phyloP scores from a whole-genome alignment of 2,329 filamentous ascomycete species.

The Biscogniauxia mediterranea region DNA sequence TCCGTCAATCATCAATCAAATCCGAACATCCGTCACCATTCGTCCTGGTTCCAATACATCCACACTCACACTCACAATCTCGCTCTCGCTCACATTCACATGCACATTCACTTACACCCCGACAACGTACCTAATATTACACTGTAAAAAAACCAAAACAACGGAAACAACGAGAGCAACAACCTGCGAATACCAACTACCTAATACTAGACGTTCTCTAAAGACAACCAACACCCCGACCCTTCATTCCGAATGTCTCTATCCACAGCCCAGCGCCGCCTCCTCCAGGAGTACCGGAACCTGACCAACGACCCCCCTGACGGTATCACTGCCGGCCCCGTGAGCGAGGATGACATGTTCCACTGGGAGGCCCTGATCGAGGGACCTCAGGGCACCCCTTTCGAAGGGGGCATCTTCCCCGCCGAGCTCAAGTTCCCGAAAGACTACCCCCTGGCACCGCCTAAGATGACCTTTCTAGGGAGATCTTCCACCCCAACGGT shows the following conservation, averaged over 20 bases:
- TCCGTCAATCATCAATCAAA: too few species aligned
- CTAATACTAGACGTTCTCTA: not conserved
- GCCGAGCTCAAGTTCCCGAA: conserved; percentile 93
- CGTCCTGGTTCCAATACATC: too few species aligned
- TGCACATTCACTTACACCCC: too few species aligned
- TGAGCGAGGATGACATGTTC: conserved; percentile 92
- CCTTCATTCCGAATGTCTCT: conserved; percentile 45
- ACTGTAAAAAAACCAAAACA: too few species aligned
- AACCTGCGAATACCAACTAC: too few species aligned
- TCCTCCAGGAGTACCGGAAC: conserved; percentile 94
- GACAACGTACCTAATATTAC: too few species aligned
- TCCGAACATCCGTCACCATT: too few species aligned
- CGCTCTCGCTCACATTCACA: too few species aligned
- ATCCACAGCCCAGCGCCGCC: conserved; percentile 69
- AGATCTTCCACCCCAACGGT: conserved; percentile 98
- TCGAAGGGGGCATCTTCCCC: conserved; percentile 92
- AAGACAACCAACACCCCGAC: too few species aligned
- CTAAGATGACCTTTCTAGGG: conserved; percentile 94
- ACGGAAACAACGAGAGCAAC: too few species aligned
- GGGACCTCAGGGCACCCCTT: conserved; percentile 92
- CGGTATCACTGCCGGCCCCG: conserved; percentile 90
- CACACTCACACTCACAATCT: too few species aligned
- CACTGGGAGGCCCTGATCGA: conserved; percentile 96
- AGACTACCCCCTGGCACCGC: conserved; percentile 95
- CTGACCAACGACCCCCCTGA: conserved; percentile 95